Evolutionary conservation across 345 rosid genomes (phyloP).

Genomic region (Gossypium australe): DNA sequence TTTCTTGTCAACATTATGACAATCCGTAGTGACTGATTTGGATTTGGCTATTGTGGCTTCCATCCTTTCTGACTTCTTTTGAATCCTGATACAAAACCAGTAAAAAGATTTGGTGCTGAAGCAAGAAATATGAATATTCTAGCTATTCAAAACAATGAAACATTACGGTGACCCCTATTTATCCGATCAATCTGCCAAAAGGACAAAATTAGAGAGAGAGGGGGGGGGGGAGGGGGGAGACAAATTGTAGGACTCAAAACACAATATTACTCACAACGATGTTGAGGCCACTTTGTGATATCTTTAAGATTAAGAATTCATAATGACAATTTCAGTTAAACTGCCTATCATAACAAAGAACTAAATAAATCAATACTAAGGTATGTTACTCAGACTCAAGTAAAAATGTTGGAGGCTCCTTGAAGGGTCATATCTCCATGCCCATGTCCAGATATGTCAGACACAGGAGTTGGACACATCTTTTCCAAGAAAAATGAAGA

Average conservation of each 20-base stretch:
- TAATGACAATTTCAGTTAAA: background rate
- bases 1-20: constrained; percentile 89
- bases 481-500: background rate
- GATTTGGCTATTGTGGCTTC: constrained; percentile 33
- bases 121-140: background rate
- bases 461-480: background rate
- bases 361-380: background rate
- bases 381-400: background rate
- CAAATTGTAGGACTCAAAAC: background rate
- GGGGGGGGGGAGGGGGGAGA: no score
- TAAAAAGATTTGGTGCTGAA: constrained; percentile 1
- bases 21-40: constrained; percentile 52
- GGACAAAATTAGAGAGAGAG: background rate
- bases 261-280: background rate
- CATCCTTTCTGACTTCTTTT: constrained; percentile 57
- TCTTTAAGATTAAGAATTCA: background rate
- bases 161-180: background rate
- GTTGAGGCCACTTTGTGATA: background rate
- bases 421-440: background rate
- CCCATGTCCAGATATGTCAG: background rate
- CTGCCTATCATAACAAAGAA: background rate
- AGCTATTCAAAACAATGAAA: background rate
- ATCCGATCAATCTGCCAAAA: constrained; percentile 3
- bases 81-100: constrained; percentile 46
- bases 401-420: background rate